Conservation (phyloP, 768 basidiomycete genomes). For the Omphalotus guepiniiformis region DNA sequence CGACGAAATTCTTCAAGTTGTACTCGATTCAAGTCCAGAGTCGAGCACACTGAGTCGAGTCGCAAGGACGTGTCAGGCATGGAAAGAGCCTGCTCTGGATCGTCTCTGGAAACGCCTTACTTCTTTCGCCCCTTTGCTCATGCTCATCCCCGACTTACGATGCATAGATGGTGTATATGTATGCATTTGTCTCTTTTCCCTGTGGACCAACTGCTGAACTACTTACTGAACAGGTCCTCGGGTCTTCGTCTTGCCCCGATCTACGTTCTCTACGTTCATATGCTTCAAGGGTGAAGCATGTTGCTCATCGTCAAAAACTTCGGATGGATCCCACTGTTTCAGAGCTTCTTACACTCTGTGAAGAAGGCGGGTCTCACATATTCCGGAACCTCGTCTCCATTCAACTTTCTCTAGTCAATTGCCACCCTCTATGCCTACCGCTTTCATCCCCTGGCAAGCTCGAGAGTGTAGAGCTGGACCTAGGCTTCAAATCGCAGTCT, state of each 20-base stretch:
- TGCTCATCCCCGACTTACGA: conserved; percentile 30
- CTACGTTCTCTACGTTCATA: conserved; percentile 27
- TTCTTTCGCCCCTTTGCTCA: conserved; percentile 37
- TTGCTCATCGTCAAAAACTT: conserved; percentile 26
- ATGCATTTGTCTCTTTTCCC: conserved; percentile 13
- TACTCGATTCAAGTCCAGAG: conserved; percentile 31
- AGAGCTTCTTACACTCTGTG: conserved; percentile 14
- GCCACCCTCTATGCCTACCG: conserved; percentile 22
- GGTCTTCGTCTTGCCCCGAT: conserved; percentile 13
- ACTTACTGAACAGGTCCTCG: not conserved
- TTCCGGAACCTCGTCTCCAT: conserved; percentile 26
- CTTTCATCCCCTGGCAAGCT: conserved; percentile 27
- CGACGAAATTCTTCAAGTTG: conserved; percentile 45
- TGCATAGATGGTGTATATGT: conserved; percentile 29
- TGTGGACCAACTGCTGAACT: not conserved
- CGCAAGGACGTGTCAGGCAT: conserved; percentile 41
- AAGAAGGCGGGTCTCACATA: conserved; percentile 5
- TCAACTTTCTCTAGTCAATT: conserved; percentile 25
- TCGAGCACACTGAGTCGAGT: conserved; percentile 27
- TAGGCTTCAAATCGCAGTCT: conserved; percentile 30
- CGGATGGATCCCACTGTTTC: conserved; percentile 22
- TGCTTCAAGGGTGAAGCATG: conserved; percentile 32
- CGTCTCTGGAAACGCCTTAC: conserved; percentile 38
- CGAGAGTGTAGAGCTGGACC: conserved; percentile 31
- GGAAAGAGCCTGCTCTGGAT: conserved; percentile 47